Percentiles rank a stretch among this genome's conserved stretches.
Evolutionary conservation across 129 eudicot species (phyloP).

Genomic region (Helianthus annuus): DNA sequence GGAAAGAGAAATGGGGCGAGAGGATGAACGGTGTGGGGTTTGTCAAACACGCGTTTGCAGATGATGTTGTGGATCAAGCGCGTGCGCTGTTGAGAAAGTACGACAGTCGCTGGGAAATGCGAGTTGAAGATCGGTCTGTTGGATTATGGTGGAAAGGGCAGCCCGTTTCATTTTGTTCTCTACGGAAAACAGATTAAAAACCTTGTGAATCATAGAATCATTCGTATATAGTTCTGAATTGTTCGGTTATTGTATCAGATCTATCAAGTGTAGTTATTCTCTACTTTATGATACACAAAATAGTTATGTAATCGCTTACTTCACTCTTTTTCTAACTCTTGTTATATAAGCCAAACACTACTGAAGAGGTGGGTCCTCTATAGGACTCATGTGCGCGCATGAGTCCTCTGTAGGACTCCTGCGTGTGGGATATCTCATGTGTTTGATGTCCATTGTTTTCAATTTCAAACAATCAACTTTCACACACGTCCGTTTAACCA

Average conservation of each 20-base stretch:
- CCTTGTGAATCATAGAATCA: conserved; percentile 11
- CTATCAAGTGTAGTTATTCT: no score
- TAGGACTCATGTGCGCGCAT: no score
- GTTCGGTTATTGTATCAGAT: conserved; percentile 2
- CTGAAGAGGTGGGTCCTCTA: no score
- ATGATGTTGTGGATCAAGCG: conserved; percentile 71
- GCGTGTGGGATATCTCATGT: no score
- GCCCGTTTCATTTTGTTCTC: conserved; percentile 71
- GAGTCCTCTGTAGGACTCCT: no score
- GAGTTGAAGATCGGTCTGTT: conserved; percentile 56
- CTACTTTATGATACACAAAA: no score
- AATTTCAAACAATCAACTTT: no score
- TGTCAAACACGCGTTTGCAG: conserved; percentile 48
- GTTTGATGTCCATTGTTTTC: no score
- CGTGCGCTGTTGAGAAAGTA: conserved; percentile 74
- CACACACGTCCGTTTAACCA: no score
- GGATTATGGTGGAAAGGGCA: conserved; percentile 83
- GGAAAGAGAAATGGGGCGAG: conserved; percentile 79
- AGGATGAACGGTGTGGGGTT: conserved; percentile 69
- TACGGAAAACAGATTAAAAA: conserved; percentile 46
- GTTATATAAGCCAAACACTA: no score
- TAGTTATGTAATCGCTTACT: no score
- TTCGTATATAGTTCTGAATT: conserved; percentile 15
- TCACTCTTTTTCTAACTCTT: no score
- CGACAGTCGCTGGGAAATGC: conserved; percentile 78